Evolutionary conservation across 306 rosid species (phyloP).

Genomic region (Senna tora): DNA sequence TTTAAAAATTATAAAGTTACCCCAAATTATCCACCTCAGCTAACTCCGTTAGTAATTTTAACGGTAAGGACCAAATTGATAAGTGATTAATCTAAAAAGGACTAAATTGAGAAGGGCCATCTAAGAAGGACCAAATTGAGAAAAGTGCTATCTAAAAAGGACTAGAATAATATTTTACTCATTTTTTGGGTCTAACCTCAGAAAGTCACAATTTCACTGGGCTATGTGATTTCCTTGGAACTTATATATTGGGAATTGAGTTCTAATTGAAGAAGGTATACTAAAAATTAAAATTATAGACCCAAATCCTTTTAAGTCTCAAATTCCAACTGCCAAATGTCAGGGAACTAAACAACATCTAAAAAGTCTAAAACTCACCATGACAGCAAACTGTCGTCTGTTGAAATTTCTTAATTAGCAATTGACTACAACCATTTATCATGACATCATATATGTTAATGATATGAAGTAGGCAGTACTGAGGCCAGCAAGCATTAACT

Average conservation of each 20-base stretch:
- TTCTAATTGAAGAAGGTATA: not conserved
- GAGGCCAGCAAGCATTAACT: not conserved
- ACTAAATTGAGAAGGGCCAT: too few species aligned
- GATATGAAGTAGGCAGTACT: not conserved
- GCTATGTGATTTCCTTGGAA: not conserved
- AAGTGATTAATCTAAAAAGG: too few species aligned
- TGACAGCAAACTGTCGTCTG: not conserved
- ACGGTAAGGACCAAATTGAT: too few species aligned
- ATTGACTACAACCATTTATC: conserved; percentile 1
- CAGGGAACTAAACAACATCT: not conserved
- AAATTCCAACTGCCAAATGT: not conserved
- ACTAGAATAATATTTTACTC: too few species aligned
- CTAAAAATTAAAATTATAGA: not conserved
- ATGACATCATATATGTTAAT: conserved; percentile 9
- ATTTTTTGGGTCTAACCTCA: not conserved
- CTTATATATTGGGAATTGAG: not conserved
- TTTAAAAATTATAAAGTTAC: too few species aligned
- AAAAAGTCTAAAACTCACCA: conserved; percentile 10
- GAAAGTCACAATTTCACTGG: not conserved
- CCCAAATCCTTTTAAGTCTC: not conserved
- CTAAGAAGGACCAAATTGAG: too few species aligned
- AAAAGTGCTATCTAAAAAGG: too few species aligned
- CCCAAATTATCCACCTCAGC: too few species aligned
- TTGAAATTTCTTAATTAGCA: conserved; percentile 1
- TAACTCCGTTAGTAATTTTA: too few species aligned